Evolutionary conservation across 2,329 filamentous ascomycete species (phyloP), one percentile per base, ranked within the genome.

Genomic region (Dryadomyces quercus-mongolicae): DNA sequence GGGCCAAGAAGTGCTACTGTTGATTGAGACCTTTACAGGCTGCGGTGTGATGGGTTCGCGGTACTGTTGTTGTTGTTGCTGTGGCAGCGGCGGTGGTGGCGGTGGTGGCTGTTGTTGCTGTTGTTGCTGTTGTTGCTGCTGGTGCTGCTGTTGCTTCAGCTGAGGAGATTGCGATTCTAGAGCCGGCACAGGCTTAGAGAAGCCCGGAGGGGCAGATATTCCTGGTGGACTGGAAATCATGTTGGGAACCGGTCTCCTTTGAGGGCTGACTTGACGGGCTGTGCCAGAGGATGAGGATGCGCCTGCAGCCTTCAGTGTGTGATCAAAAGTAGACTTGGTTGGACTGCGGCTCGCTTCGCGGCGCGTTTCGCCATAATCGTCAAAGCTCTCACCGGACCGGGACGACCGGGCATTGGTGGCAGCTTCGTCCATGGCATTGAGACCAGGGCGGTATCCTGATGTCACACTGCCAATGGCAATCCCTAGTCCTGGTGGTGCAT

Each of bases 381-480:
- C 72, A 16, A 67, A 63, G 15, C 64, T 70, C 25, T 81, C 78
- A 16, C 73, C 64, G 2, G 75, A 72, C 48, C 74, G 71, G 13
- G 80, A 72, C 38, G 80, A 76, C 55, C 90, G 79, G 18, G 86
- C 81, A 66, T 95, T 95, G 18, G 86, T 84, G 13, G 85, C 85
- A 36, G 86, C 85, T 57, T 91, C 88, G 60, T 88, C 90, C 82
- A 95, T 82, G 0, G 82, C 75, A 60, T 85, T 77, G 16, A 81
- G 77, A 3, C 84, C 84, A 0, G 76, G 75, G 49, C 81, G 71
- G 48, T 70, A 71, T 8, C 78, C 64, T 16, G 34, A 2, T 2
- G 40, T 36, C 18, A n/a, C 42, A n/a, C 34, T 16, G 22, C 44
- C 34, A 12, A 16, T n/a, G 12, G 21, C 12, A 20, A 20, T 13